These are phyloP conservation scores for Cutaneotrichosporon sp. DNA, from an alignment of 1,284 basidiomycete genomes.

Conservation along the genomic window DNA sequence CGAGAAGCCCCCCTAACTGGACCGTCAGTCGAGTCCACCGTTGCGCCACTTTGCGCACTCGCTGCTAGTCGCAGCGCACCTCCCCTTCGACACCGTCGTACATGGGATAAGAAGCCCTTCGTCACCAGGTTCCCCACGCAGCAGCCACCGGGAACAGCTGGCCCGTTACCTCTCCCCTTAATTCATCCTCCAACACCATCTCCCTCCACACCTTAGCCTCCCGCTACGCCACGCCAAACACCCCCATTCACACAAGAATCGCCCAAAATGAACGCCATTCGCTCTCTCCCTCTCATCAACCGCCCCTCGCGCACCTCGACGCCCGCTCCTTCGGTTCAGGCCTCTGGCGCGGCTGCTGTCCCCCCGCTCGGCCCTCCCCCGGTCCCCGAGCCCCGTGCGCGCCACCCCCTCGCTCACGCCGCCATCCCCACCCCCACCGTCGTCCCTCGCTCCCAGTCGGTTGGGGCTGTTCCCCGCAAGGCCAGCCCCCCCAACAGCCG, in stretches of 20 bases:
- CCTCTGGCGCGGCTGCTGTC: conserved; percentile 17
- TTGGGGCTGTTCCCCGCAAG: conserved; percentile 18
- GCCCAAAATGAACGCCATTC: conserved; percentile 49
- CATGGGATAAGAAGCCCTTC: conserved; percentile 31
- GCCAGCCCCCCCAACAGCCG: conserved; percentile 27
- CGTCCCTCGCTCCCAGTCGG: conserved; percentile 33
- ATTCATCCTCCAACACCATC: background rate
- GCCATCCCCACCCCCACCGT: conserved; percentile 4
- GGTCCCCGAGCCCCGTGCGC: conserved; percentile 15
- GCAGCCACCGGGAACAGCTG: background rate
- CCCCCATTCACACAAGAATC: background rate
- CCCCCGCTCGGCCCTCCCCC: conserved; percentile 23
- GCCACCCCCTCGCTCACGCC: conserved; percentile 4
- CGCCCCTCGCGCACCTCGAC: conserved; percentile 52
- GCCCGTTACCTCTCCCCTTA: conserved; percentile 7
- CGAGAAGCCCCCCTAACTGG: conserved; percentile 52
- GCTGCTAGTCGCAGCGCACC: conserved; percentile 17
- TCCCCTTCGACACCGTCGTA: conserved; percentile 14
- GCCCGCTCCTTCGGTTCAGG: conserved; percentile 39
- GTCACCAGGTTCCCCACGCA: background rate
- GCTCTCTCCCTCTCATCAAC: conserved; percentile 53
- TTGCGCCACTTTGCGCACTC: conserved; percentile 13
- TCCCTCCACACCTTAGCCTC: background rate
- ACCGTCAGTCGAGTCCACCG: conserved; percentile 12
- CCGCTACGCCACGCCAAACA: background rate